These are phyloP conservation scores for Ustulina deusta DNA, from an alignment of 2,329 filamentous ascomycete genomes.

Conservation along the genomic window DNA sequence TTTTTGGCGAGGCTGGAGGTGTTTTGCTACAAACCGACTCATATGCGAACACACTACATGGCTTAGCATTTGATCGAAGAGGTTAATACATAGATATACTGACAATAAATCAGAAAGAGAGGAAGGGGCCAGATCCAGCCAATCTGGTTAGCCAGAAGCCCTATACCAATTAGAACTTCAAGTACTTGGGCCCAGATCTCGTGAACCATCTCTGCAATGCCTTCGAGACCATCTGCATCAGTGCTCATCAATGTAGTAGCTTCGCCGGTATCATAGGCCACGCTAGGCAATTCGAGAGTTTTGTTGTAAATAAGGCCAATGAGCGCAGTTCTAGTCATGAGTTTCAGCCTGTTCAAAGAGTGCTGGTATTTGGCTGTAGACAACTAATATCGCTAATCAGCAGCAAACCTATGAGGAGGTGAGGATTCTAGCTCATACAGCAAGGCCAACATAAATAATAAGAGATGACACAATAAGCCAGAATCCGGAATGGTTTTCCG, in stretches of 20 bases:
- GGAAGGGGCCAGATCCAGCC: constrained; percentile 59
- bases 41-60: constrained; percentile 56
- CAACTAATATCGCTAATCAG: constrained; percentile 42
- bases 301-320: constrained; percentile 54
- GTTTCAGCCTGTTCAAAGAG: constrained; percentile 48
- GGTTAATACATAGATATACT: constrained; percentile 34
- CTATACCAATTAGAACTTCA: constrained; percentile 56
- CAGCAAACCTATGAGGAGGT: not conserved
- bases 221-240: constrained; percentile 54
- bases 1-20: constrained; percentile 52
- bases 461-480: constrained; percentile 51
- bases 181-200: constrained; percentile 58
- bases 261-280: constrained; percentile 50
- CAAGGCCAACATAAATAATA: constrained; percentile 54
- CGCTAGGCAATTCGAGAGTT: constrained; percentile 43
- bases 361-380: constrained; percentile 51
- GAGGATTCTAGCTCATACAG: constrained; percentile 47
- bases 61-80: constrained; percentile 6
- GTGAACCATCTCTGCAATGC: constrained; percentile 54
- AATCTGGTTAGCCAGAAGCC: constrained; percentile 55
- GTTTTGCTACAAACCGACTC: constrained; percentile 55
- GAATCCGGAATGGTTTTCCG: constrained; percentile 42
- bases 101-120: constrained; percentile 56
- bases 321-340: constrained; percentile 53
- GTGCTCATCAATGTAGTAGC: constrained; percentile 57